These are phyloP conservation scores for Gynostemma pentaphyllum DNA, from an alignment of 306 rosid species.

Conservation along the genomic window DNA sequence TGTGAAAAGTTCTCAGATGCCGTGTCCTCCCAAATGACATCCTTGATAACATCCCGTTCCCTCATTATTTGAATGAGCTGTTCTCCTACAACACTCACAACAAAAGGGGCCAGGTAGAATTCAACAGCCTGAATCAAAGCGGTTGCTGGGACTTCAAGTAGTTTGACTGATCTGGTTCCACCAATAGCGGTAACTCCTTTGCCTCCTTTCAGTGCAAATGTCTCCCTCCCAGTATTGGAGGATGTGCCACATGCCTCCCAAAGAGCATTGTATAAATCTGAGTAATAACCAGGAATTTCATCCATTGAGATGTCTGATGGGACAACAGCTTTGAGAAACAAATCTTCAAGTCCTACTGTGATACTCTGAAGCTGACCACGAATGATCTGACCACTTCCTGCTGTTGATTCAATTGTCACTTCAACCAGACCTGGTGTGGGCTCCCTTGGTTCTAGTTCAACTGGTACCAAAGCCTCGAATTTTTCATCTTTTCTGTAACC, in stretches of 20 bases:
- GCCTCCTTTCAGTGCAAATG: conserved; percentile 72
- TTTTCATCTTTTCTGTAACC: conserved; percentile 42
- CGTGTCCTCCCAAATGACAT: conserved; percentile 48
- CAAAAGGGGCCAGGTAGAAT: conserved; percentile 55
- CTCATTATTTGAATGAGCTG: conserved; percentile 47
- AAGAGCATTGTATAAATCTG: conserved; percentile 60
- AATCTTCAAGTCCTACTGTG: conserved; percentile 80
- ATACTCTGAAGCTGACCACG: conserved; percentile 76
- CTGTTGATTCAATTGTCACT: conserved; percentile 67
- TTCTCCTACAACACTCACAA: conserved; percentile 73
- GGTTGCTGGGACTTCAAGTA: conserved; percentile 56
- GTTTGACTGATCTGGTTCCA: conserved; percentile 87
- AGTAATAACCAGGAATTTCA: conserved; percentile 41
- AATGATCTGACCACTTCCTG: conserved; percentile 71
- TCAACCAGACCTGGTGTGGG: conserved; percentile 87
- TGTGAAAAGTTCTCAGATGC: conserved; percentile 29
- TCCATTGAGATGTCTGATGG: conserved; percentile 45
- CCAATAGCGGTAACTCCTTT: conserved; percentile 77
- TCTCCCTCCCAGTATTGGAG: conserved; percentile 69
- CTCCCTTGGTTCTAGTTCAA: conserved; percentile 88
- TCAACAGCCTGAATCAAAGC: conserved; percentile 67
- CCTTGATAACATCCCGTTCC: conserved; percentile 59
- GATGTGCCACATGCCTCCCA: conserved; percentile 93
- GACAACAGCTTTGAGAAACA: conserved; percentile 73
- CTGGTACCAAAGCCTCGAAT: conserved; percentile 40